These are phyloP conservation scores for Pestalotiopsis sp. DNA, from an alignment of 2,329 filamentous ascomycete species.

Conservation along the genomic window DNA sequence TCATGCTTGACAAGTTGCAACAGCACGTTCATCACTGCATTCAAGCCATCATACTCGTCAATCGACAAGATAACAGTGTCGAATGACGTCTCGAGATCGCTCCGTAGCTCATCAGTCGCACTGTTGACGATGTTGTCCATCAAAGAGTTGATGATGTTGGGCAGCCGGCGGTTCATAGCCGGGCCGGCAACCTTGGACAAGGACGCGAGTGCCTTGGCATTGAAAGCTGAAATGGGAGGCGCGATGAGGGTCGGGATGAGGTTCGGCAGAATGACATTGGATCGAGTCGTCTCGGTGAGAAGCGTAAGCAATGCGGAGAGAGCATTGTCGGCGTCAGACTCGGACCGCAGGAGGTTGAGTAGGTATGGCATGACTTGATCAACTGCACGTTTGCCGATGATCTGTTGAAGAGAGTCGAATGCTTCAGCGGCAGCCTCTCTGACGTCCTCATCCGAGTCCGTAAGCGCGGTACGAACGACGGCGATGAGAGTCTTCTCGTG, in stretches of 20 bases:
- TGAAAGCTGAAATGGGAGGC: slow-evolving; percentile 90
- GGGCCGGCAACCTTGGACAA: slow-evolving; percentile 87
- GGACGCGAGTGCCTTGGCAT: slow-evolving; percentile 90
- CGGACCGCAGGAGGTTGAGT: slow-evolving; percentile 83
- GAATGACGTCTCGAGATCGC: slow-evolving; percentile 79
- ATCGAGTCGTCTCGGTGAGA: slow-evolving; percentile 88
- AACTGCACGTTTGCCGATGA: slow-evolving; percentile 90
- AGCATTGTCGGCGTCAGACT: slow-evolving; percentile 88
- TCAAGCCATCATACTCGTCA: slow-evolving; percentile 94
- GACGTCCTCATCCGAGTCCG: slow-evolving; percentile 86
- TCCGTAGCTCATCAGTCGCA: slow-evolving; percentile 72
- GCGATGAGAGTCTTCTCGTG: slow-evolving; percentile 95
- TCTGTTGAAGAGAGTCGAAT: slow-evolving; percentile 92
- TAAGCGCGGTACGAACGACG: slow-evolving; percentile 89
- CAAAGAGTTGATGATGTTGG: slow-evolving; percentile 87
- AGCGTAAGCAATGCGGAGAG: slow-evolving; percentile 90
- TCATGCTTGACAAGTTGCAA: slow-evolving; percentile 87
- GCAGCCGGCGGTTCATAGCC: slow-evolving; percentile 87
- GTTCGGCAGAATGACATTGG: slow-evolving; percentile 95
- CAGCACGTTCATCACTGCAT: slow-evolving; percentile 93
- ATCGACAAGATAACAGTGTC: slow-evolving; percentile 90
- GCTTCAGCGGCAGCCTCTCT: slow-evolving; percentile 95
- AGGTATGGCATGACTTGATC: slow-evolving; percentile 94
- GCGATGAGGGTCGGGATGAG: slow-evolving; percentile 91
- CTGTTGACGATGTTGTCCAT: slow-evolving; percentile 88